phyloP scores from a whole-genome alignment of 495 filamentous ascomycete genomes.

The Haplographium delicatum region DNA sequence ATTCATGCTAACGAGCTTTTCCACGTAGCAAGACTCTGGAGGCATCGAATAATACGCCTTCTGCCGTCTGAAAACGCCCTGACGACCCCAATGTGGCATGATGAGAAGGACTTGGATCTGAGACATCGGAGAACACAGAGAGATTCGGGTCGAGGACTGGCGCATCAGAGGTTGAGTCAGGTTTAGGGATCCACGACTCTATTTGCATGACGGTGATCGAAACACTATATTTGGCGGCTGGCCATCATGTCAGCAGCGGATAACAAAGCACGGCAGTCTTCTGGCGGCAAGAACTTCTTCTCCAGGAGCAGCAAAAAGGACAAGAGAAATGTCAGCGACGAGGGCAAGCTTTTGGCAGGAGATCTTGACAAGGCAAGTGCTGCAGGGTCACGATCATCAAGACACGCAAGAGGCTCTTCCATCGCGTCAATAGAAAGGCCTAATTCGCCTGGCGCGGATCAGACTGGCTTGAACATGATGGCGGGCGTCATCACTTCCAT shows the following conservation, averaged over 20 bases:
- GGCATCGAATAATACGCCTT: background rate
- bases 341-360: slow-evolving; percentile 40
- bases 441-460: slow-evolving; percentile 38
- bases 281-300: slow-evolving; percentile 73
- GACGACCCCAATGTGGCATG: slow-evolving; percentile 13
- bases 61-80: background rate
- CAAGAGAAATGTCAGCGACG: slow-evolving; percentile 49
- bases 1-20: slow-evolving; percentile 16
- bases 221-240: slow-evolving; percentile 7
- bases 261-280: slow-evolving; percentile 79
- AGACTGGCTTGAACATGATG: slow-evolving; percentile 59
- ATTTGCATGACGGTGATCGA: slow-evolving; percentile 6
- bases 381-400: slow-evolving; percentile 66
- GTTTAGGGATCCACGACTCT: slow-evolving; percentile 6
- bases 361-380: slow-evolving; percentile 40
- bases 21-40: background rate
- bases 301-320: slow-evolving; percentile 69
- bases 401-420: slow-evolving; percentile 77
- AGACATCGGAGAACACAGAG: slow-evolving; percentile 17
- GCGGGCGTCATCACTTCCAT: slow-evolving; percentile 88
- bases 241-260: slow-evolving; percentile 33
- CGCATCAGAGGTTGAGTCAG: slow-evolving; percentile 8
- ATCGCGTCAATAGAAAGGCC: slow-evolving; percentile 65
- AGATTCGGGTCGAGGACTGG: slow-evolving; percentile 7
- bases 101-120: slow-evolving; percentile 13